Conservation (phyloP, 2,329 filamentous ascomycete genomes). For the Escovopsis sp. region DNA sequence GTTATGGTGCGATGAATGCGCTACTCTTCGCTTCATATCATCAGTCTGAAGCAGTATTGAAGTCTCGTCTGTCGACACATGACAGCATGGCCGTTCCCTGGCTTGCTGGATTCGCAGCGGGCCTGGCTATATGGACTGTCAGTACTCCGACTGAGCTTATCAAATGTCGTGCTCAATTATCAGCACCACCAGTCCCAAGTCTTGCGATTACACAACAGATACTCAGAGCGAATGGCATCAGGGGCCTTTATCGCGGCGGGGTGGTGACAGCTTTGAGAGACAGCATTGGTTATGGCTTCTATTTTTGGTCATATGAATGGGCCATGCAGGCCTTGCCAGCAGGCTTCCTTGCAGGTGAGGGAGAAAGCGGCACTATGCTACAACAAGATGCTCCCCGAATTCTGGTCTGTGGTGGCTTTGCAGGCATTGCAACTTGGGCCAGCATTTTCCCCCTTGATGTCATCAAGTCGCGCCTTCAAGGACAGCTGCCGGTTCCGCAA, state of each 20-base stretch:
- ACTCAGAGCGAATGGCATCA: constrained; percentile 39
- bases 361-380: constrained; percentile 10
- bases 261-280: constrained; percentile 69
- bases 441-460: constrained; percentile 87
- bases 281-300: constrained; percentile 90
- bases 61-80: constrained; percentile 17
- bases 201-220: constrained; percentile 50
- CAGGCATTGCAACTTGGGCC: constrained; percentile 77
- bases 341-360: constrained; percentile 1
- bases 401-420: constrained; percentile 72
- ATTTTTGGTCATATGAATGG: constrained; percentile 87
- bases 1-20: constrained; percentile 83
- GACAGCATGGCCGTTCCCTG: constrained; percentile 53
- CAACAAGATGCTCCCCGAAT: constrained; percentile 43
- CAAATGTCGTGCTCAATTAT: constrained; percentile 74
- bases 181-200: constrained; percentile 34
- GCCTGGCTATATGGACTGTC: constrained; percentile 72
- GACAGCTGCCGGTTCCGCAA: constrained; percentile 33
- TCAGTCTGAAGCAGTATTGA: constrained; percentile 54
- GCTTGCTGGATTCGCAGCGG: constrained; percentile 66
- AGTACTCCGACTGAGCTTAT: constrained; percentile 82
- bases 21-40: constrained; percentile 87
- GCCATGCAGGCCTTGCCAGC: constrained; percentile 44
- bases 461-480: constrained; percentile 84
- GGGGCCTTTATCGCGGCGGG: constrained; percentile 70